Evolutionary conservation across 352 stramenopile species (phyloP), one percentile per base, ranked within the genome.

Genomic region (Phytopythium kandeliae): DNA sequence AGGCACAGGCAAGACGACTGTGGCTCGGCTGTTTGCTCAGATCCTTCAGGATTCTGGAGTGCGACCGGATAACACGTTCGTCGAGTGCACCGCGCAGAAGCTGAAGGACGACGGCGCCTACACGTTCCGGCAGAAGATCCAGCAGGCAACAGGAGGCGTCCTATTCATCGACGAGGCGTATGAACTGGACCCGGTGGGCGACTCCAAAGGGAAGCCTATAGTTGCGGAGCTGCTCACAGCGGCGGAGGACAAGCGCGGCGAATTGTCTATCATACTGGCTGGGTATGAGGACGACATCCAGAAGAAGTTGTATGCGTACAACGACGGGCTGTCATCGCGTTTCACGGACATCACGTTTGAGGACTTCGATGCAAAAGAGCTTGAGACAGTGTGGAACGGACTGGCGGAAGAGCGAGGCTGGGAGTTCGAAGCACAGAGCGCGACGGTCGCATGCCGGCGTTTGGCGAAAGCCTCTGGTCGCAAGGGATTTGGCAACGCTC

Each of bases 131-230:
- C 63, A 92, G 55, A 75, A 91, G 24, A 68, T 98, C 8, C 33
- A 80, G 31, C 56, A 62, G 7, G 76, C 84, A 0, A 73, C 71
- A 37, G 90, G 85, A 13, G 91, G 89, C 30, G 82, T 96, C 15
- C 60, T 98, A 13, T 97, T 98, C 51, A 94, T 97, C 25, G 92
- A 98, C 47, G 92, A 98, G 60, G 89, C 88, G 36, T 97, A 97
- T 51, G 78, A 94, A 30, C 50, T 97, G 35, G 85, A 98, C 36
- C 89, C 89, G 4, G 59, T 74, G 8, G 66, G 61, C 7, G 82
- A 95, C 42, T 69, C 70, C 21, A 92, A 88, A 41, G 89, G 85
- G 1, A 89, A 81, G 43, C 70, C 87, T 9, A 92, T 97, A 24
- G 78, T 96, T 16, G 89, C 92, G 5, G 78, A 96, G 46, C 49